Conservation (phyloP, 2,329 filamentous ascomycete genomes). For the Pseudogymnoascus sp. region DNA sequence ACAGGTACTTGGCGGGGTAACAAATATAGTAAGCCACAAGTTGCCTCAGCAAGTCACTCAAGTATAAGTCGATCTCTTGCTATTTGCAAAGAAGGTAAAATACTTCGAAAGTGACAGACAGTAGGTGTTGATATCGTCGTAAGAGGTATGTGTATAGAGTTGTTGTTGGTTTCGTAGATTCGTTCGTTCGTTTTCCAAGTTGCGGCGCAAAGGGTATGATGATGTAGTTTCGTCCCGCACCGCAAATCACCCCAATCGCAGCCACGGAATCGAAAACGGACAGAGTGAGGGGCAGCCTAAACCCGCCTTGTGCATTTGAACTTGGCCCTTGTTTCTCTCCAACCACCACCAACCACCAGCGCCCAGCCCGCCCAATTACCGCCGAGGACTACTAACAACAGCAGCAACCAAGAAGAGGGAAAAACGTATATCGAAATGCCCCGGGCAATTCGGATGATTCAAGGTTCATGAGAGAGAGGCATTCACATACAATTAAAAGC, state of each 20-base stretch:
- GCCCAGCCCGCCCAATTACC: not conserved
- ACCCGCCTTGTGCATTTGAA: not conserved
- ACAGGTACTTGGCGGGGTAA: conserved; percentile 1
- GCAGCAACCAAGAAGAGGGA: not conserved
- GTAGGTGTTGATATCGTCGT: not conserved
- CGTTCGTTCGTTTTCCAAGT: not conserved
- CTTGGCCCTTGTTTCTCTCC: not conserved
- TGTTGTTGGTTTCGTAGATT: not conserved
- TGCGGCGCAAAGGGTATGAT: conserved; percentile 7
- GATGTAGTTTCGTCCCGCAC: conserved; percentile 2
- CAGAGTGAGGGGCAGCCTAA: not conserved
- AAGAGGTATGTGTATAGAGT: not conserved
- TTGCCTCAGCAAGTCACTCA: not conserved
- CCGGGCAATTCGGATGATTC: not conserved
- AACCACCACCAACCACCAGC: not conserved
- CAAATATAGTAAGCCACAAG: not conserved
- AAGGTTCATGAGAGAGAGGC: not conserved
- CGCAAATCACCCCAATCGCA: not conserved
- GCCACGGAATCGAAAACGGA: conserved; percentile 1
- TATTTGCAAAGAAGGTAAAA: not conserved
- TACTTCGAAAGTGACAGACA: not conserved
- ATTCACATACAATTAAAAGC: conserved; percentile 3
- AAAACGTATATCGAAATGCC: not conserved
- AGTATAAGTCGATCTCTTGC: not conserved
- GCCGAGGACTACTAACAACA: not conserved